phyloP scores from a whole-genome alignment of 2,329 filamentous ascomycete genomes.

The Pyricularia pennisetigena region DNA sequence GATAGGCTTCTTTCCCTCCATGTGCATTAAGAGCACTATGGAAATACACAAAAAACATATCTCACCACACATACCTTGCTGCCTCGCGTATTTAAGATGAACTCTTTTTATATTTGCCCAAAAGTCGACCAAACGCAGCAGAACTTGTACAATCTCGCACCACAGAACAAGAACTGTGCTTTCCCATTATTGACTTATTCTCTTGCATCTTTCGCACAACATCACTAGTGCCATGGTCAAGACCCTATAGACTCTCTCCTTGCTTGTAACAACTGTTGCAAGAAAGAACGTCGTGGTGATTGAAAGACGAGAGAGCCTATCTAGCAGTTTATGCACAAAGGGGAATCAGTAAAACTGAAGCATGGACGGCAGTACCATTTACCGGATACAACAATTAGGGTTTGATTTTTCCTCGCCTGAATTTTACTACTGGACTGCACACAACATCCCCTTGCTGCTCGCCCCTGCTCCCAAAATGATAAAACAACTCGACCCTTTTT shows the following conservation, averaged over 20 bases:
- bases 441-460: neutral
- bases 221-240: too few species aligned
- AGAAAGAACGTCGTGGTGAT: too few species aligned
- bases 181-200: too few species aligned
- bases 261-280: too few species aligned
- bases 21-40: neutral
- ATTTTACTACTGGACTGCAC: neutral
- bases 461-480: neutral
- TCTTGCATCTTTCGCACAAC: too few species aligned
- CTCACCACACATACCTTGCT: neutral
- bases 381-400: neutral
- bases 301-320: too few species aligned
- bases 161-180: neutral
- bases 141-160: neutral
- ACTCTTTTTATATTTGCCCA: neutral
- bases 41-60: neutral
- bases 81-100: neutral
- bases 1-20: neutral
- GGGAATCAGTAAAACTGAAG: neutral
- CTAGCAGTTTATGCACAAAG: neutral
- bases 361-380: neutral
- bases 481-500: neutral
- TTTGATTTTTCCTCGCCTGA: neutral
- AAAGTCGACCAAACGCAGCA: neutral
- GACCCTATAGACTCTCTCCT: too few species aligned